These are phyloP conservation scores for Leccinum huronense DNA, from an alignment of 1,284 basidiomycete species.

Conservation along the genomic window DNA sequence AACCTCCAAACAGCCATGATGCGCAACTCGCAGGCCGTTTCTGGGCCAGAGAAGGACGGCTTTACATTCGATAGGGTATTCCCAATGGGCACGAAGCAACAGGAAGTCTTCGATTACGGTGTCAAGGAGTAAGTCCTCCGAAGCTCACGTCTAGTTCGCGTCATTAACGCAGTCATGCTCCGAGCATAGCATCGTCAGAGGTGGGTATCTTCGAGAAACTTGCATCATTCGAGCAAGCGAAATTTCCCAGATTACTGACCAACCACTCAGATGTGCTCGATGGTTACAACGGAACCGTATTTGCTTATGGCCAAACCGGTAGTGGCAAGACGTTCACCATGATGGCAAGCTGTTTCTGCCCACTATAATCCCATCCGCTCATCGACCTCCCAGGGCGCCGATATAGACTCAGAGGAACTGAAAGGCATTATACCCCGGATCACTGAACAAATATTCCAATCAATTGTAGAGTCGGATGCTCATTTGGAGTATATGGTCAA, in stretches of 20 bases:
- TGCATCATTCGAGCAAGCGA: slow-evolving; percentile 4
- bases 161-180: slow-evolving; percentile 19
- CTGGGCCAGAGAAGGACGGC: slow-evolving; percentile 84
- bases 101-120: slow-evolving; percentile 98
- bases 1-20: slow-evolving; percentile 81
- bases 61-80: slow-evolving; percentile 99
- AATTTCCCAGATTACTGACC: slow-evolving; percentile 22
- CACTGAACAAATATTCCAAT: slow-evolving; percentile 98
- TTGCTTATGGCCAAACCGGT: slow-evolving; percentile 99
- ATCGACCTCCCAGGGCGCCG: slow-evolving; percentile 70
- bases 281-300: slow-evolving; percentile 98
- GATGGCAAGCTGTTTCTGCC: slow-evolving; percentile 65
- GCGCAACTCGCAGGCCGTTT: slow-evolving; percentile 62
- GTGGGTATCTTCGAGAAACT: slow-evolving; percentile 38
- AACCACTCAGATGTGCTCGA: slow-evolving; percentile 83
- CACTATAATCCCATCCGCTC: slow-evolving; percentile 13
- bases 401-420: slow-evolving; percentile 89
- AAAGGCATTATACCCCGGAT: slow-evolving; percentile 99
- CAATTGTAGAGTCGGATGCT: slow-evolving; percentile 93
- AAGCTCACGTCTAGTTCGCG: slow-evolving; percentile 15
- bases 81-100: slow-evolving; percentile 87
- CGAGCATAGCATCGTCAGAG: slow-evolving; percentile 69
- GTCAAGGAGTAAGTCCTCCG: slow-evolving; percentile 81
- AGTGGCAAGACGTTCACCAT: slow-evolving; percentile 97
- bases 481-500: slow-evolving; percentile 99